Evolutionary conservation across 495 filamentous ascomycete species (phyloP).

Genomic region (Amphirosellinia nigrospora): DNA sequence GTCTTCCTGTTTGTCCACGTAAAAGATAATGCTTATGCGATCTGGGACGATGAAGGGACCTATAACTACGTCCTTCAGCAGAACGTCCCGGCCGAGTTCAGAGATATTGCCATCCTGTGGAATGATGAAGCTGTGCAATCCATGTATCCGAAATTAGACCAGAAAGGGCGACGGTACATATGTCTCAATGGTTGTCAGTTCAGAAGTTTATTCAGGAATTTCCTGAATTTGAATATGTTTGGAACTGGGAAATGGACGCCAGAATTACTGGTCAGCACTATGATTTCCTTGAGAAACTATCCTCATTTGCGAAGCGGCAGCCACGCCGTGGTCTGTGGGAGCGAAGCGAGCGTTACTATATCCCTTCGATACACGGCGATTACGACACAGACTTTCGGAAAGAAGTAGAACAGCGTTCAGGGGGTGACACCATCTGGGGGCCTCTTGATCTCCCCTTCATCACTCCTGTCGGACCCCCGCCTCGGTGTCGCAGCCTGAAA

Average conservation of each 20-base stretch:
- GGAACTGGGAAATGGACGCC: constrained; percentile 81
- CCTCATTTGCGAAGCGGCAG: constrained; percentile 63
- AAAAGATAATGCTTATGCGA: constrained; percentile 61
- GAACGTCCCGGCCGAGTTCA: constrained; percentile 68
- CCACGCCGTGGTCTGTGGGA: constrained; percentile 77
- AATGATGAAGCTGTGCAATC: constrained; percentile 61
- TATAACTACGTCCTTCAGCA: constrained; percentile 60
- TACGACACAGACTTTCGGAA: constrained; percentile 60
- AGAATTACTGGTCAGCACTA: constrained; percentile 75
- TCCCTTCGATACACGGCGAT: constrained; percentile 66
- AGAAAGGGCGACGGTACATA: constrained; percentile 49
- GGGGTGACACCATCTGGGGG: constrained; percentile 65
- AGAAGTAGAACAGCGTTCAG: constrained; percentile 54
- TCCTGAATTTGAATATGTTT: constrained; percentile 75
- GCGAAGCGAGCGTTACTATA: constrained; percentile 73
- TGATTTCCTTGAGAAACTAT: constrained; percentile 66
- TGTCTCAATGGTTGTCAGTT: constrained; percentile 62
- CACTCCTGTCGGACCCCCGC: constrained; percentile 63
- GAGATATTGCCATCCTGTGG: constrained; percentile 71
- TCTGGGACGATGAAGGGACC: constrained; percentile 59
- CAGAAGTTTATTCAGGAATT: constrained; percentile 71
- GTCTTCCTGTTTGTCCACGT: constrained; percentile 78
- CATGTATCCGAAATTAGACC: constrained; percentile 62
- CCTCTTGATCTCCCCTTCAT: constrained; percentile 59
- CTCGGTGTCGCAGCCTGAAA: constrained; percentile 55